phyloP scores from a whole-genome alignment of 441 rosid species.

The Raphanus hybrid region DNA sequence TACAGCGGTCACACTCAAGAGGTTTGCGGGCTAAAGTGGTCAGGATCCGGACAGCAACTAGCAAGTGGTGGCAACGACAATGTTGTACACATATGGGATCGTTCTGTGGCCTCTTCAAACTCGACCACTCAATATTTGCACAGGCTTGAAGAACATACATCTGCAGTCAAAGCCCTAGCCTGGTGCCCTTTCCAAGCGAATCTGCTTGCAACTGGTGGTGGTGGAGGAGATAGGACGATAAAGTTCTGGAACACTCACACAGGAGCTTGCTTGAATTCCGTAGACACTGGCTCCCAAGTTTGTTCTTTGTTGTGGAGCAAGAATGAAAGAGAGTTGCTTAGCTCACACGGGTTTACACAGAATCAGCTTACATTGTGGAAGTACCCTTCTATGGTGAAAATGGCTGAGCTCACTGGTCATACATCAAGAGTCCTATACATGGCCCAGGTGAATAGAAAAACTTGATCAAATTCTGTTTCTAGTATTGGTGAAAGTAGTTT shows the following conservation, averaged over 20 bases:
- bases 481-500: neutral
- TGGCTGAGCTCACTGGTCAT: conserved; percentile 37
- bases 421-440: conserved; percentile 26
- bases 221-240: conserved; percentile 44
- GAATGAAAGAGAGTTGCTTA: conserved; percentile 47
- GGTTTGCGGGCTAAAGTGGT: conserved; percentile 46
- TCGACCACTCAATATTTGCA: conserved; percentile 39
- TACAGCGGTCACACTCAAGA: conserved; percentile 47
- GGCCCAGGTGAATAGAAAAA: conserved; percentile 32
- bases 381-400: conserved; percentile 43
- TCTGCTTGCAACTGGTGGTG: conserved; percentile 44
- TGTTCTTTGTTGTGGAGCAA: conserved; percentile 46
- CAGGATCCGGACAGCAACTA: conserved; percentile 44
- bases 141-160: conserved; percentile 42
- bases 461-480: conserved; percentile 1
- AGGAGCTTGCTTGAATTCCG: conserved; percentile 44
- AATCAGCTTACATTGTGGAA: conserved; percentile 41
- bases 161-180: conserved; percentile 41
- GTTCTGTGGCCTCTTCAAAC: conserved; percentile 38
- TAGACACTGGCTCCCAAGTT: conserved; percentile 46
- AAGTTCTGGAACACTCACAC: conserved; percentile 48
- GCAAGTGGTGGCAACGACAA: conserved; percentile 47
- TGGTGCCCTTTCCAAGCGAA: conserved; percentile 44
- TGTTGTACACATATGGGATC: conserved; percentile 41
- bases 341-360: conserved; percentile 44